Percentiles rank a stretch among this genome's conserved stretches.
Evolutionary conservation across 371 early-diverging fungal species (phyloP).

Genomic region (Phascolomyces articulosus): DNA sequence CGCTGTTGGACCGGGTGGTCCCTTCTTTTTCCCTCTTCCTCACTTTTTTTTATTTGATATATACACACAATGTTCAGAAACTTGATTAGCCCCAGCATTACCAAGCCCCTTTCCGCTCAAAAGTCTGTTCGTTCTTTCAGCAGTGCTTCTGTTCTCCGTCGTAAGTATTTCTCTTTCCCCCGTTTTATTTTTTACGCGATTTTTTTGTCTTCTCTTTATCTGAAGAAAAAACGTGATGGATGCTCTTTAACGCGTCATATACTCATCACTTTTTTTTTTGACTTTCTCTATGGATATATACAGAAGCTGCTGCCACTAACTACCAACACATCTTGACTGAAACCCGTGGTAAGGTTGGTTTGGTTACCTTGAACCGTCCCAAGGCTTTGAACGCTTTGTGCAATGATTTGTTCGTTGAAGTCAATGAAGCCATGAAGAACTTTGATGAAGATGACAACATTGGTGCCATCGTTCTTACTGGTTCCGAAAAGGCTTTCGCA

Average conservation of each 20-base stretch:
- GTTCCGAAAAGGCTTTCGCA: constrained; percentile 95
- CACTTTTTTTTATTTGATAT: background rate
- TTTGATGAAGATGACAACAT: constrained; percentile 81
- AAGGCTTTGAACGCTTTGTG: constrained; percentile 98
- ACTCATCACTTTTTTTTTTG: background rate
- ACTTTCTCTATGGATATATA: constrained; percentile 30
- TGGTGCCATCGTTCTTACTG: constrained; percentile 95
- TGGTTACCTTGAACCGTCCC: constrained; percentile 92
- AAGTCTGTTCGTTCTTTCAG: constrained; percentile 39
- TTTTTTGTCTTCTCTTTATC: too few species aligned
- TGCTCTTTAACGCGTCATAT: background rate
- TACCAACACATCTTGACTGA: constrained; percentile 78
- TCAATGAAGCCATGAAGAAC: constrained; percentile 85
- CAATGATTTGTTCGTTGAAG: constrained; percentile 88
- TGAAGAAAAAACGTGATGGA: too few species aligned
- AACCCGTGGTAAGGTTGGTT: constrained; percentile 83
- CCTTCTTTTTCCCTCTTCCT: constrained; percentile 3
- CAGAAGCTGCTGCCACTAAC: constrained; percentile 34
- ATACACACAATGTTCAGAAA: constrained; percentile 37
- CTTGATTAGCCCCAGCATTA: constrained; percentile 40
- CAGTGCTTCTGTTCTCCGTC: constrained; percentile 33
- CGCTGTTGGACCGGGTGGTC: background rate
- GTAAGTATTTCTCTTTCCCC: constrained; percentile 26
- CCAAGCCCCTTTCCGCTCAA: constrained; percentile 41
- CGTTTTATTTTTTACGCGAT: background rate